These are phyloP conservation scores for Quercus phellos DNA, from an alignment of 331 rosid genomes.

Conservation along the genomic window DNA sequence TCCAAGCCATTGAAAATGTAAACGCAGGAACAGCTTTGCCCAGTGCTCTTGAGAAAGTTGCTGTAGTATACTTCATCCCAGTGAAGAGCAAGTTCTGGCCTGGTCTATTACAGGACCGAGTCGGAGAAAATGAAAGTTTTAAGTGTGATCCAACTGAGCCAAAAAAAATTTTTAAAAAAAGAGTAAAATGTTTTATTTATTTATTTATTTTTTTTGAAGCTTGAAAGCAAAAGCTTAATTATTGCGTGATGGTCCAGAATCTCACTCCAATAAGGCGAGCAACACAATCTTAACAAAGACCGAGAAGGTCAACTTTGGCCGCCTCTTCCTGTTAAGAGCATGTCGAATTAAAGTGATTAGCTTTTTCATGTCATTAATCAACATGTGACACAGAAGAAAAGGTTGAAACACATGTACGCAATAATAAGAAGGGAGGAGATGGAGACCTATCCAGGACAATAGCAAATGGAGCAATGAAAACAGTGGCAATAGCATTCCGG, in stretches of 20 bases:
- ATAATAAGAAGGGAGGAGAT: not conserved
- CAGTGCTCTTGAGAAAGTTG: no score
- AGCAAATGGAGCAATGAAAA: constrained; percentile 44
- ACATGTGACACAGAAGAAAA: not conserved
- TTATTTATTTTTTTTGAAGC: not conserved
- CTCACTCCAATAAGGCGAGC: constrained; percentile 40
- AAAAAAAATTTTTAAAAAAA: not conserved
- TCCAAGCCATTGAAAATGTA: no score
- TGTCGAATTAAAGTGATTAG: not conserved
- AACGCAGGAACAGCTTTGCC: no score
- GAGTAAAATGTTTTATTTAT: not conserved
- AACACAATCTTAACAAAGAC: not conserved
- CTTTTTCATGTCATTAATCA: not conserved
- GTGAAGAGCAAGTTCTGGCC: constrained; percentile 30
- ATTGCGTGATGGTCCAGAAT: not conserved
- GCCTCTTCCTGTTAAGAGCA: constrained; percentile 23
- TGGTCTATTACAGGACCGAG: constrained; percentile 35
- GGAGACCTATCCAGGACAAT: not conserved
- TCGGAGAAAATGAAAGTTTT: not conserved
- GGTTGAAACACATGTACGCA: not conserved
- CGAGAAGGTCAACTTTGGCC: constrained; percentile 40
- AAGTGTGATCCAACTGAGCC: not conserved
- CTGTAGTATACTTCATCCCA: no score
- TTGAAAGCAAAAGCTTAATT: not conserved
- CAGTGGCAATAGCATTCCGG: constrained; percentile 39